Base-by-base conservation (phyloP, 768 basidiomycete genomes). In the Lentinula aciculospora region DNA sequence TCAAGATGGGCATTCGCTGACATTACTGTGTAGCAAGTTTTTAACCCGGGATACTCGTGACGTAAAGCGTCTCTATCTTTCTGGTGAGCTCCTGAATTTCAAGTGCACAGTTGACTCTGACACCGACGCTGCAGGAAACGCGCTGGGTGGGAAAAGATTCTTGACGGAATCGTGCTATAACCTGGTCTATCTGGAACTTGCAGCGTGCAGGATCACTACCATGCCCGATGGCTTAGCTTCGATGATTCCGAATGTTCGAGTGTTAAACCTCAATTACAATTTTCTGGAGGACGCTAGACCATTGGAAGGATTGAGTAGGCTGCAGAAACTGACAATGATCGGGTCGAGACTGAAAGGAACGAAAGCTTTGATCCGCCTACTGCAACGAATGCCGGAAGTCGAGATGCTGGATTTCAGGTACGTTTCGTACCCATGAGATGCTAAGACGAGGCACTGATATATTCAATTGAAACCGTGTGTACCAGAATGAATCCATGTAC, bases 201-300 rank as follows among this genome's bases (percentile, higher is more conserved):
- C 94, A 17, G 89, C 73, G 39, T 98, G 97, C 69, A 82, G 89
- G 60, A 75, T 98, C 61, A 86, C 83, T 34, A 64, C 64, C 55
- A 82, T 97, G 49, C 95, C 95, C n/a, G 65, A 70, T 63, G 79
- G 82, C 40, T 75, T 97, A 63, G 79, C 80, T 54, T 67, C 67
- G 46, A 72, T 89, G 56, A 74, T 86, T 48, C 96, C 97, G 31
- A 97, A 95, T 71, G 72, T 98, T 66, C 85, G 94, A 56, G 86
- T 86, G 59, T 75, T 98, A 72, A 98, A 98, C 77, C 82, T 98
- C 63, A 96, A 98, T 78, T 96, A 97, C 78, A 98, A 98, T 71
- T 98, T 95, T 71, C 68, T 98, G 69, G 84, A 94, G 64, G 86
- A 90, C 65, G 72, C 83, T 54, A 71, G 79, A 61, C 72, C 76